Base-by-base conservation (phyloP, 225 moss, liverwort and hornwort genomes). In the Marchantia paleacea region DNA sequence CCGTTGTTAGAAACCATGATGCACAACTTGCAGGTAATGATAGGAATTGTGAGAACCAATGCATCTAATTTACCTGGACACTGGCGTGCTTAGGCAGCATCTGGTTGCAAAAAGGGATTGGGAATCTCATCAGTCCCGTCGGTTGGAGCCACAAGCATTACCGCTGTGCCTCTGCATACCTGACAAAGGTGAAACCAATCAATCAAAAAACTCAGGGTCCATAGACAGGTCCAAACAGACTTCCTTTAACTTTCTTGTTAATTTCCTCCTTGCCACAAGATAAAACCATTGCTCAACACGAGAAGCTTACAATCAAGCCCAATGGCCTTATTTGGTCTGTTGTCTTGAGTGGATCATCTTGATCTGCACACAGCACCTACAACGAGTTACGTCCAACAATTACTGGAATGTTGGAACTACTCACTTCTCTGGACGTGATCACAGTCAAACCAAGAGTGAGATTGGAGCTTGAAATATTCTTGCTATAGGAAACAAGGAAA, bases 161-260 rank as follows among this genome's bases (percentile, higher is more conserved):
- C 96, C 72, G 96, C 96, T 63, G 94, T 96, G 79, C 96, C 96
- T 92, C 96, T 90, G 88, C 96, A 96, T 31, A 96, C 96, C 94
- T 96, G 87, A 53, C 80, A 89, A 68, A 76, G 10, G 51, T 39
- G 57, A 31, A 64, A 73, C 11, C 25, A 28, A 80, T 48, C 24
- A 31, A 53, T 49, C 4, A 54, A 12, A 31, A 12, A 68, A 68
- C 39, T 51, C 29, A 24, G 14, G 24, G 28, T 55, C 20, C 14
- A 74, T 0, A 54, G 12, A 10, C 9, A 28, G 15, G 13, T 73
- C 28, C 19, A 20, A 12, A 15, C 20, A 26, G 14, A 24, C 15
- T 74, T 55, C 10, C 22, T 52, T 26, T 73, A 9, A 12, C 12
- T 29, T n/a, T 24, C 1, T 6, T 3, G 26, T 57, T 39, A 12